Evolutionary conservation across 2,329 filamentous ascomycete genomes (phyloP).

Genomic region (Diaporthe nobilis): DNA sequence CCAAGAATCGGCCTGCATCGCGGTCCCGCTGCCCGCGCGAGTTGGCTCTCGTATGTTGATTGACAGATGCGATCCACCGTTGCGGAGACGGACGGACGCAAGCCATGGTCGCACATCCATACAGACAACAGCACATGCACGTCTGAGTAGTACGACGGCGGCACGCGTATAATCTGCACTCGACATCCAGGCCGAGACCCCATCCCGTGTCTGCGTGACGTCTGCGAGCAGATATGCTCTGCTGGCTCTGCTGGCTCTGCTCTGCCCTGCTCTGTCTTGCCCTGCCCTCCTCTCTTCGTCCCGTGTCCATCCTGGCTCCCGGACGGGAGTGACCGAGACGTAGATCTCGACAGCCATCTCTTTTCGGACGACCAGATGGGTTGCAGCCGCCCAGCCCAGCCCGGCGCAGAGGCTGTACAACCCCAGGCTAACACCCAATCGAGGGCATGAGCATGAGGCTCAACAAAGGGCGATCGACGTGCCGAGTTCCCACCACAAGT

Average conservation of each 20-base stretch:
- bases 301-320: neutral
- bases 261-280: neutral
- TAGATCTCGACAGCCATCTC: neutral
- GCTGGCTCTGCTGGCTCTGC: neutral
- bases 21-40: neutral
- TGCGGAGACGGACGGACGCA: slow-evolving; percentile 8
- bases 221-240: neutral
- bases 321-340: slow-evolving; percentile 3
- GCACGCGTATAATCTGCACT: neutral
- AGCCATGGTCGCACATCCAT: neutral
- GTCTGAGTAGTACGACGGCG: neutral
- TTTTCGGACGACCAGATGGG: slow-evolving; percentile 17
- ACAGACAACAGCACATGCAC: neutral
- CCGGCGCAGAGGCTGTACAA: slow-evolving; percentile 4
- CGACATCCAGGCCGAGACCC: neutral
- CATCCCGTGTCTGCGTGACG: neutral
- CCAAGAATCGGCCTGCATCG: neutral
- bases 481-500: slow-evolving; percentile 1
- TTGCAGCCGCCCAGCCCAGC: slow-evolving; percentile 8
- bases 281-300: neutral
- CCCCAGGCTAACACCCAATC: slow-evolving; percentile 12
- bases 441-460: slow-evolving; percentile 11
- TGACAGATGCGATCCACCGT: slow-evolving; percentile 7
- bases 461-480: slow-evolving; percentile 28
- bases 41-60: slow-evolving; percentile 6